Evolutionary conservation across 257 asterid genomes (phyloP), one percentile per base, ranked within the genome.

Genomic region (Nicotiana undulata): DNA sequence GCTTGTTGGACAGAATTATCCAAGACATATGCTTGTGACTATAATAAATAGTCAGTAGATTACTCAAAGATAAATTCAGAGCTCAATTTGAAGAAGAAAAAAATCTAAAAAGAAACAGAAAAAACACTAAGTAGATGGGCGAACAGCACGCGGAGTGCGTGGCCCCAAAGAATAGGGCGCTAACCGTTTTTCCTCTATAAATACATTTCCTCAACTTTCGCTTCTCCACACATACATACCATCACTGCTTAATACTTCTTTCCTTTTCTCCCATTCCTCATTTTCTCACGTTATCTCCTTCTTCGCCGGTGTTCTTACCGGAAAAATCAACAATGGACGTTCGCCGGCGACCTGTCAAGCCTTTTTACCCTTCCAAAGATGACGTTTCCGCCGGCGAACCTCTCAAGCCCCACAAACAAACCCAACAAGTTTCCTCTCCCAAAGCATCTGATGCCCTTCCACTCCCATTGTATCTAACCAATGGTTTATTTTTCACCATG

Each of bases 401-500:
- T 5, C 75, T 55, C 51, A 85, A 81, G 10, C 63, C 81, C 58
- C 82, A 82, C 49, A 61, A 83, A 9, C 51, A 18, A 37, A 40
- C 12, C 79, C 77, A 76, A 7, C 65, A 59, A 20, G 65, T 56
- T 0, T 63, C 76, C 5, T 29, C 81, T 9, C 75, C 61, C 1
- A 84, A 80, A 66, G 84, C 88, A 37, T 83, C 89, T 24, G 90
- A 89, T 26, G 84, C 84, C 1, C 80, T 89, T 0, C 85, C 92
- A 2, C 68, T 85, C 10, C 89, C 88, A 6, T 66, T 89, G 37
- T 83, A 81, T 75, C 76, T 89, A 3, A 87, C 87, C 40, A 87
- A 86, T 77, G 90, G 83, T 17, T 9, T 87, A 52, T 89, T 89
- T 76, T 86, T 89, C 82, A 83, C 90, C 56, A 40, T 87, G 81